Evolutionary conservation across 2,329 filamentous ascomycete species (phyloP), one percentile per base, ranked within the genome.

Genomic region (Hymenoscyphus fraxineus): DNA sequence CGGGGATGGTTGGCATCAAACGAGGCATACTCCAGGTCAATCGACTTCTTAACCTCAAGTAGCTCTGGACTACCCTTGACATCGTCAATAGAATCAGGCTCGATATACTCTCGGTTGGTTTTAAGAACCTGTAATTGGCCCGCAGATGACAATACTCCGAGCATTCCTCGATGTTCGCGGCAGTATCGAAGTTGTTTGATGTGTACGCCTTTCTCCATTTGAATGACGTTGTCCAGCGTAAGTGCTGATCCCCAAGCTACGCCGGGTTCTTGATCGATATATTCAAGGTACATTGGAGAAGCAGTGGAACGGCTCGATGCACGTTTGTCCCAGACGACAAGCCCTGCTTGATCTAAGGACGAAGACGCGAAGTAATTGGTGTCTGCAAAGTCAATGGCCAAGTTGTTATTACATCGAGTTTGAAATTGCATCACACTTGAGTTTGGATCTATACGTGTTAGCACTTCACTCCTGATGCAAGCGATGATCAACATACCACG

Each of bases 341-440:
- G 82, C 7, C 87, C 86, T 0, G 91, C 88, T 59, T 91, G 88
- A 65, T 91, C 90, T 13, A 91, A 79, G 2, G 89, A 88, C 15
- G 90, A 92, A 0, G 91, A 93, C 1, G 91, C 88, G 77, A 95
- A 94, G 76, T 93, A 94, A 35, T 95, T 93, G 68, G 89, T 86
- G 70, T 96, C 90, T 27, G 87, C 81, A 66, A 90, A 91, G 77
- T 96, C 91, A 65, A 95, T 91, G 16, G 90, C 85, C 62, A 95
- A 75, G 68, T 89, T 89, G 70, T 89, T 89, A 74, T 87, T 88
- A 71, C 85, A 88, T 69, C 84, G 85, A 4, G 87, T 89, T 66
- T 83, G 83, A 68, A 88, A 88, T n/a, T 80, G 85, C 58, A 84
- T 79, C 6, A 83, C 82, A 22, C 80, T 79, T 15, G 80, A 79